Base-by-base conservation (phyloP, 2,329 filamentous ascomycete genomes). In the Neopestalotiopsis sp. region DNA sequence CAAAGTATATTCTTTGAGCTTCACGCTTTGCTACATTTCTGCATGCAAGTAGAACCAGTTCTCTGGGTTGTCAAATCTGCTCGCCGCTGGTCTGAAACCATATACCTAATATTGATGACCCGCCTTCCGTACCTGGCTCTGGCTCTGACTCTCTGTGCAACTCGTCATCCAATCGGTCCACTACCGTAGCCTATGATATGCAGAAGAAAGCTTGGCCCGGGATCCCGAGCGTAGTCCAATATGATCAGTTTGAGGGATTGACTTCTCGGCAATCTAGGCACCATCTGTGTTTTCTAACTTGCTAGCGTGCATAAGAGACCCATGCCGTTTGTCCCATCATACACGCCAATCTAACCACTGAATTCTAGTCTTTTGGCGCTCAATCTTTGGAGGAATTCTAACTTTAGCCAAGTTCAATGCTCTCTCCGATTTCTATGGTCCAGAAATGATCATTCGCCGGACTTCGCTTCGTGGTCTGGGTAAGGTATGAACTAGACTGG, bases 101-200 rank as follows among this genome's bases (percentile, higher is more conserved):
- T 30, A 34, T 17, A 62, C 5, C 30, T 62, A 38, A 62, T 62
- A 14, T 38, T 20, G 20, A 40, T 62, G 59, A 62, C 59, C 59
- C 59, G 59, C 59, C 59, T 62, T 62, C 59, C 59, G 32, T 13
- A 62, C 34, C 28, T 62, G 59, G 59, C 20, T 13, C 17, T 62
- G 32, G 5, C 40, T 40, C 28, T 62, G 59, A 32, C 20, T 13
- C 17, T 62, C 34, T 40, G 32, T 62, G 34, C 59, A 62, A 10
- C 59, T 38, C 59, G 34, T 62, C 59, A 40, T 13, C 59, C 59
- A 62, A 62, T 62, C 59, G 59, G 30, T 40, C 59, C 30, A 59
- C 45, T 49, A 49, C 42, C 42, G 56, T 13, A 28, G 13, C 24
- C 57, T 59, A 59, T 56, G 49, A 56, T 17, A 17, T 59, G 24